These are phyloP conservation scores for Chaetomium strumarium DNA, from an alignment of 2,329 filamentous ascomycete species.

Conservation along the genomic window DNA sequence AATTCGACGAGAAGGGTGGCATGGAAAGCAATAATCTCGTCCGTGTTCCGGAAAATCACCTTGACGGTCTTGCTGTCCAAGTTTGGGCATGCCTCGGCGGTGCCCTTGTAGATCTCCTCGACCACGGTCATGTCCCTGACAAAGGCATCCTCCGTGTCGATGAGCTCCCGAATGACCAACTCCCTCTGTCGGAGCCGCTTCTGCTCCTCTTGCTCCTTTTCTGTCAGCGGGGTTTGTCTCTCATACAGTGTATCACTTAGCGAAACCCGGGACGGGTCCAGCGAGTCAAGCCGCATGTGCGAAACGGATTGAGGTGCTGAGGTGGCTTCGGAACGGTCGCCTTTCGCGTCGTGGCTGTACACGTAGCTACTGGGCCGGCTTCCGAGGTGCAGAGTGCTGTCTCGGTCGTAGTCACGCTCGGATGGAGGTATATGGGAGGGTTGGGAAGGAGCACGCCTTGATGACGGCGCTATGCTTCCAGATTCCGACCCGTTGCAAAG, in stretches of 20 bases:
- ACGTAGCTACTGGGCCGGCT: conserved; percentile 38
- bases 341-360: conserved; percentile 39
- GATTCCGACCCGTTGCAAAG: conserved; percentile 17
- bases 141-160: conserved; percentile 89
- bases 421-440: conserved; percentile 44
- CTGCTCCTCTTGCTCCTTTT: conserved; percentile 49
- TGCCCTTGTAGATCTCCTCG: conserved; percentile 95
- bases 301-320: conserved; percentile 43
- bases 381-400: conserved; percentile 37
- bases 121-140: conserved; percentile 95
- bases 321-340: conserved; percentile 38
- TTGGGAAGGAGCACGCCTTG: conserved; percentile 47
- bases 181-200: conserved; percentile 74
- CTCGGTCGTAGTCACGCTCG: conserved; percentile 28
- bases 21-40: conserved; percentile 84
- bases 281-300: conserved; percentile 39
- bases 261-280: conserved; percentile 27
- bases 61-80: conserved; percentile 81
- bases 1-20: conserved; percentile 71
- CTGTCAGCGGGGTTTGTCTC: conserved; percentile 16
- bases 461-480: conserved; percentile 29
- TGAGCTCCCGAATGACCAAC: conserved; percentile 82
- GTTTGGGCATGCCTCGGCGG: conserved; percentile 72
- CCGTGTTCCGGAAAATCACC: conserved; percentile 85
- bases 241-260: conserved; percentile 17